A percentile compares a stretch with the other conserved stretches of the same genome.
phyloP scores from a whole-genome alignment of 148 eudicot genomes.

The Camellia granthamiana region DNA sequence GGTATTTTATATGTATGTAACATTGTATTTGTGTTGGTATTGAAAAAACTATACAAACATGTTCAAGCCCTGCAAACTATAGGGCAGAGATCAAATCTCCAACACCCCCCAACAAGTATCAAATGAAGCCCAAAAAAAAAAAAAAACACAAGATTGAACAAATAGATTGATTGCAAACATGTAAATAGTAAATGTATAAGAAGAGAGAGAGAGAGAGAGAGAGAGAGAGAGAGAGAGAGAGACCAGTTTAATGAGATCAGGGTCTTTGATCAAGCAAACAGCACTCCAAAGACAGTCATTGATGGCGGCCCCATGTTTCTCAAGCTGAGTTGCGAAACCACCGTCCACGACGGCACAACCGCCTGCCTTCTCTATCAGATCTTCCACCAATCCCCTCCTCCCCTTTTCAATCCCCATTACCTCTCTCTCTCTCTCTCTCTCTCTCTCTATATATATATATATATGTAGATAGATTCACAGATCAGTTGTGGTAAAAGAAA shows the following conservation, averaged over 20 bases:
- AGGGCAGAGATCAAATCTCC: neutral
- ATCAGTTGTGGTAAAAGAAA: neutral
- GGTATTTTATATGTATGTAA: neutral
- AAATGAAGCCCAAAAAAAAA: too few species aligned
- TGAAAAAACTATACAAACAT: neutral
- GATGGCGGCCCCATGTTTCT: constrained; percentile 63
- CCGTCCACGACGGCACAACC: constrained; percentile 82
- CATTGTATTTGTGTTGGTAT: neutral
- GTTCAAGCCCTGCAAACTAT: neutral
- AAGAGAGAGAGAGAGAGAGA: too few species aligned
- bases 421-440: constrained; percentile 13
- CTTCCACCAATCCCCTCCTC: constrained; percentile 37
- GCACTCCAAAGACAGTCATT: constrained; percentile 85
- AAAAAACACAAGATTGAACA: too few species aligned
- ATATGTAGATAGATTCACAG: neutral
- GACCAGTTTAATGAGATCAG: constrained; percentile 63
- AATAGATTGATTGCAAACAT: too few species aligned
- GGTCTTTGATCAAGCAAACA: constrained; percentile 61
- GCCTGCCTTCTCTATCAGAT: constrained; percentile 59
- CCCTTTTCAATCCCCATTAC: constrained; percentile 24
- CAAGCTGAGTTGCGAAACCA: constrained; percentile 79
- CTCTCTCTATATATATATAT: neutral
- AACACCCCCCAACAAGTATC: too few species aligned
- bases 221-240: neutral
- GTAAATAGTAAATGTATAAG: too few species aligned